A percentile compares a stretch with the other conserved stretches of the same genome.
Conservation (phyloP, 2,329 filamentous ascomycete genomes). For the Trichoderma arundinaceum region DNA sequence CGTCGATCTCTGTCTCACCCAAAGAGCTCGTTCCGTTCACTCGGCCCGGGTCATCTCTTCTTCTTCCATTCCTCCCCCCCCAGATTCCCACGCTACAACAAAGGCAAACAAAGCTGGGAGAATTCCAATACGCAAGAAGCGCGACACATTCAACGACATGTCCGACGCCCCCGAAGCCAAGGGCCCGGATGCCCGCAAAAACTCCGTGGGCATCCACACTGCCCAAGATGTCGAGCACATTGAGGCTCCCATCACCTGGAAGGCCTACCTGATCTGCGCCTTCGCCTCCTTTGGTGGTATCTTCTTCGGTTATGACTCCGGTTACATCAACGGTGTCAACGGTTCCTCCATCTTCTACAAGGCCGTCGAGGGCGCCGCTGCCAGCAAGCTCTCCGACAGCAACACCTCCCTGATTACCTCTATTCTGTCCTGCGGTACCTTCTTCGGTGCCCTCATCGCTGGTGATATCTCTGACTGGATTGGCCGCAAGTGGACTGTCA, state of each 20-base stretch:
- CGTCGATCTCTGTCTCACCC: conserved; percentile 37
- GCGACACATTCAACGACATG: conserved; percentile 35
- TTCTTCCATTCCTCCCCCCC: conserved; percentile 25
- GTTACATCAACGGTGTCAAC: conserved; percentile 72
- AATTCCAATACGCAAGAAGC: conserved; percentile 15
- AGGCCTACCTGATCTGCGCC: conserved; percentile 72
- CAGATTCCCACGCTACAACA: background rate
- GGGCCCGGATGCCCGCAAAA: conserved; percentile 36
- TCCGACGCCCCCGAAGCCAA: conserved; percentile 36
- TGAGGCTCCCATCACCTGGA: conserved; percentile 71
- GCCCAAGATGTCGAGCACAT: conserved; percentile 62
- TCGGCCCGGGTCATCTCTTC: conserved; percentile 23
- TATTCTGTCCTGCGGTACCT: conserved; percentile 78
- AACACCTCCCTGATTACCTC: conserved; percentile 68
- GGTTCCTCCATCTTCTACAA: conserved; percentile 58
- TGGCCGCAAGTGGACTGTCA: conserved; percentile 74
- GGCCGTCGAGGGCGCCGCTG: conserved; percentile 53
- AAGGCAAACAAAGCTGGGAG: conserved; percentile 6
- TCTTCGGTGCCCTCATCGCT: conserved; percentile 77
- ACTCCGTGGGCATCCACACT: conserved; percentile 46
- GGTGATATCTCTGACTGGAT: conserved; percentile 78
- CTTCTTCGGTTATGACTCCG: conserved; percentile 81
- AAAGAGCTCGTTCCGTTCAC: conserved; percentile 28
- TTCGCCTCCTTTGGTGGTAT: conserved; percentile 75
- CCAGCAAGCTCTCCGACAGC: conserved; percentile 46